These are phyloP conservation scores for Parachlorella kessleri DNA, from an alignment of 139 green algal genomes.

Conservation along the genomic window DNA sequence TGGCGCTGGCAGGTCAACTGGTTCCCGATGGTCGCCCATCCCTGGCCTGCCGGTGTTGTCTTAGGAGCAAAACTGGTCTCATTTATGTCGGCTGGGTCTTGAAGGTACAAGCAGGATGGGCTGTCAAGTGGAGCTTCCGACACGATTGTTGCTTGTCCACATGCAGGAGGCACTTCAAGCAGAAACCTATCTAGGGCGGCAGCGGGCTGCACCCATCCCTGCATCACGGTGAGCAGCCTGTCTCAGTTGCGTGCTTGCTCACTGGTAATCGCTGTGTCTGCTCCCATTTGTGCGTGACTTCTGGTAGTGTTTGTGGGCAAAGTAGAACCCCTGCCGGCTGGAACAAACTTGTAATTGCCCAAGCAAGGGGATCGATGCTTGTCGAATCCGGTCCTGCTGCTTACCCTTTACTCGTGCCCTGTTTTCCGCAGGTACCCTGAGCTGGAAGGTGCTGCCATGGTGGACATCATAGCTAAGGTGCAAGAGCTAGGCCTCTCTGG, in stretches of 20 bases:
- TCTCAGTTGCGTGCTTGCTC: too few species aligned
- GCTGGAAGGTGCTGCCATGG: conserved; percentile 15
- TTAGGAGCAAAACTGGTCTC: too few species aligned
- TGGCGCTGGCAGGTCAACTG: too few species aligned
- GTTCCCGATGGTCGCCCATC: too few species aligned
- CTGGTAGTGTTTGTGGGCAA: background rate
- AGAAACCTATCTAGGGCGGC: conserved; percentile 46
- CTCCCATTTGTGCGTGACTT: too few species aligned
- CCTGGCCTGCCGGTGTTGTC: too few species aligned
- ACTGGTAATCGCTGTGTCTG: too few species aligned
- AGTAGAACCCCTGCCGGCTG: too few species aligned
- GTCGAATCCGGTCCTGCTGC: background rate
- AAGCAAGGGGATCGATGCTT: background rate
- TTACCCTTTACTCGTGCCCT: background rate
- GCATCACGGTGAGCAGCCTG: conserved; percentile 1
- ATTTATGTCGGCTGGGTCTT: too few species aligned
- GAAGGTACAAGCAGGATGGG: too few species aligned
- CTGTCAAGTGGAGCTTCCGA: too few species aligned
- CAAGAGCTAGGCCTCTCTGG: conserved; percentile 11
- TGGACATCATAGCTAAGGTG: conserved; percentile 11
- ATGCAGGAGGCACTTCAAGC: conserved; percentile 78
- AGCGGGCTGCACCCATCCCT: conserved; percentile 13
- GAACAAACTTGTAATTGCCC: background rate
- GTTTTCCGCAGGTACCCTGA: conserved; percentile 12
- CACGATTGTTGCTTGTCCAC: too few species aligned